These are phyloP conservation scores for Artemisia annua DNA, from an alignment of 129 eudicot genomes.

Conservation along the genomic window DNA sequence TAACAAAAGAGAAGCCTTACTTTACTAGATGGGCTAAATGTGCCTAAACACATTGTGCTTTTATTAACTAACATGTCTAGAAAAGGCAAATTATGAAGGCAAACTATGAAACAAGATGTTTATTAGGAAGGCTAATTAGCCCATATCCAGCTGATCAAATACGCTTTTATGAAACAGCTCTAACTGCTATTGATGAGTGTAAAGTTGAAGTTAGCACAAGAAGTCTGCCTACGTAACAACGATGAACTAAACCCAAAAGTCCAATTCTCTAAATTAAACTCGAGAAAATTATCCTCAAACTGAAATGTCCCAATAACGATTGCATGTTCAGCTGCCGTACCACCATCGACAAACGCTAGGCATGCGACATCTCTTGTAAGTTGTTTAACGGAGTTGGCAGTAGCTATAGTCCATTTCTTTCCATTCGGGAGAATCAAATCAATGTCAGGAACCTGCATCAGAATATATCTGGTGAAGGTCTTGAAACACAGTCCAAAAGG, in stretches of 20 bases:
- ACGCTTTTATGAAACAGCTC: neutral
- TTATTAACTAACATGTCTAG: no score
- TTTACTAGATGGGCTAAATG: no score
- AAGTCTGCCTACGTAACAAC: conserved; percentile 22
- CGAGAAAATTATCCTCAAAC: conserved; percentile 37
- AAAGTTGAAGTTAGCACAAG: conserved; percentile 28
- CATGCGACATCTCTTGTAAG: conserved; percentile 19
- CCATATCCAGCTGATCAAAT: neutral
- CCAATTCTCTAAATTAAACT: conserved; percentile 24
- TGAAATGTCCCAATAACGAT: conserved; percentile 42
- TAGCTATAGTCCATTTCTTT: conserved; percentile 20
- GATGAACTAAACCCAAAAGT: conserved; percentile 25
- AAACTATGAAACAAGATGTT: neutral
- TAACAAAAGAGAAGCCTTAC: no score
- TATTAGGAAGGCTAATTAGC: neutral
- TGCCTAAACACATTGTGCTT: no score
- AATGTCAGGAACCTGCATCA: conserved; percentile 31
- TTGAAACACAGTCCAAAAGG: conserved; percentile 1
- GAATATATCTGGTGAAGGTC: neutral
- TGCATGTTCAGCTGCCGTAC: conserved; percentile 11
- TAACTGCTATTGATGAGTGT: neutral
- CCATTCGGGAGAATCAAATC: conserved; percentile 27
- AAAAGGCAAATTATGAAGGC: neutral
- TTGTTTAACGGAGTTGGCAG: conserved; percentile 21
- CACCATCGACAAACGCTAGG: conserved; percentile 26